A percentile compares a stretch with the other conserved stretches of the same genome.
Conservation (phyloP, 164 flowering plant genomes). For the Euptelea pleiosperma region DNA sequence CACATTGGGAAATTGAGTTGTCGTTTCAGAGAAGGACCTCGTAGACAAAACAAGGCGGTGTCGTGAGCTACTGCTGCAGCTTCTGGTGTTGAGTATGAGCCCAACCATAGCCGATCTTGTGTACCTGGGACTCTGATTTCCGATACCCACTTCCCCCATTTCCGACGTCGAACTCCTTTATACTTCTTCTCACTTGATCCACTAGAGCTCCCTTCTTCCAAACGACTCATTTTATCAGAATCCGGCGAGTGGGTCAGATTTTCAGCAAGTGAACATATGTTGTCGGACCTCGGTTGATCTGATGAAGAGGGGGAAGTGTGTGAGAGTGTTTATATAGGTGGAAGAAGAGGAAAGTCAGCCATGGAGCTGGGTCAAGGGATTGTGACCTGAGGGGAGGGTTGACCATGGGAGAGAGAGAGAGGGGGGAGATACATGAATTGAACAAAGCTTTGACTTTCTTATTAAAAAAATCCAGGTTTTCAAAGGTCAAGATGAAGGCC, state of each 20-base stretch:
- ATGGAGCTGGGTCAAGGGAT: not conserved
- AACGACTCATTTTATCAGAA: conserved; percentile 13
- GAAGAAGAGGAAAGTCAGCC: conserved; percentile 26
- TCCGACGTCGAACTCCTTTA: conserved; percentile 54
- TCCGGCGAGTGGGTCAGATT: conserved; percentile 1
- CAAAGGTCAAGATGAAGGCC: too few species aligned
- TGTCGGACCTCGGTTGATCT: not conserved
- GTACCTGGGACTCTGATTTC: conserved; percentile 67
- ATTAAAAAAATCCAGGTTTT: too few species aligned
- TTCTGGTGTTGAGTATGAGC: conserved; percentile 59
- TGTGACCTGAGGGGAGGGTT: not conserved
- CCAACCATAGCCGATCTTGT: conserved; percentile 65
- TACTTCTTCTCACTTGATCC: conserved; percentile 22
- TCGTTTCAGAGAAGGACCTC: conserved; percentile 26
- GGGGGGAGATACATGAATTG: too few species aligned
- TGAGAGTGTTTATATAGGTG: conserved; percentile 22
- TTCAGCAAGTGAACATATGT: too few species aligned
- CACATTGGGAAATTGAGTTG: conserved; percentile 48
- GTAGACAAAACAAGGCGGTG: conserved; percentile 49
- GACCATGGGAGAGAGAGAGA: not conserved
- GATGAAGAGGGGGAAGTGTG: not conserved
- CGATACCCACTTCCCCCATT: conserved; percentile 88
- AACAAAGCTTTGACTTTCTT: not conserved
- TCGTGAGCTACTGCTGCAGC: conserved; percentile 77
- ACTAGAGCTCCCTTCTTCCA: conserved; percentile 15